Evolutionary conservation across 1,284 basidiomycete species (phyloP), one percentile per base, ranked within the genome.

Genomic region (Rhizoctonia solani): DNA sequence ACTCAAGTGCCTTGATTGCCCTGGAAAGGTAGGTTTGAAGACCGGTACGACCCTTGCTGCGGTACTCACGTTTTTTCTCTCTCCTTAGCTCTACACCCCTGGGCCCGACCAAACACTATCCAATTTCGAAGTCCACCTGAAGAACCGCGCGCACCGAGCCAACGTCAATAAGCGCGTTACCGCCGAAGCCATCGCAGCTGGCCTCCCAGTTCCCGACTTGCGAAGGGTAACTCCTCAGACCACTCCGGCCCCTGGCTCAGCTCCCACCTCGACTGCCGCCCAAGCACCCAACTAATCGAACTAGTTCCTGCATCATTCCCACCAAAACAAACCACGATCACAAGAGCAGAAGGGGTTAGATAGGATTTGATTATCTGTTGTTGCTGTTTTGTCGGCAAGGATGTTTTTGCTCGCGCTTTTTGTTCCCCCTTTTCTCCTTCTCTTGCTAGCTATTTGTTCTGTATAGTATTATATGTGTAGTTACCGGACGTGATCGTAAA

Each of bases 61-160:
- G 23, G 19, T 21, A 32, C 21, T 23, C 46, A 25, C 16, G 41
- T 23, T 11, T 25, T 30, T 14, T 39, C 21, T 8, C 42, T n/a
- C 25, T 41, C 11, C 30, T 41, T 30, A 95, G 88, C 79, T 98
- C 67, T 99, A 98, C 81, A 95, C 90, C 71, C 88, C 93, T 30
- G 96, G 96, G 29, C 93, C 93, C 2, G 90, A 85, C n/a, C 88
- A 96, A 77, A 89, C 90, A 13, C 79, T 98, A 58, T 83, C 83
- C 67, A 98, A 98, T 77, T 99, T 95, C 74, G 92, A 95, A 75
- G 90, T 98, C 25, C 96, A 99, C 78, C 79, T 98, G 68, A 86
- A 85, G 78, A 92, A 93, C 75, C 81, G 87, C 23, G 79, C 81
- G 72, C 90, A 93, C 74, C 85, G 87, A 41, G 76, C 77, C 49